Percentiles rank a stretch among this genome's conserved stretches.
phyloP scores from a whole-genome alignment of 2,329 filamentous ascomycete genomes.

The Cytospora leucostoma region DNA sequence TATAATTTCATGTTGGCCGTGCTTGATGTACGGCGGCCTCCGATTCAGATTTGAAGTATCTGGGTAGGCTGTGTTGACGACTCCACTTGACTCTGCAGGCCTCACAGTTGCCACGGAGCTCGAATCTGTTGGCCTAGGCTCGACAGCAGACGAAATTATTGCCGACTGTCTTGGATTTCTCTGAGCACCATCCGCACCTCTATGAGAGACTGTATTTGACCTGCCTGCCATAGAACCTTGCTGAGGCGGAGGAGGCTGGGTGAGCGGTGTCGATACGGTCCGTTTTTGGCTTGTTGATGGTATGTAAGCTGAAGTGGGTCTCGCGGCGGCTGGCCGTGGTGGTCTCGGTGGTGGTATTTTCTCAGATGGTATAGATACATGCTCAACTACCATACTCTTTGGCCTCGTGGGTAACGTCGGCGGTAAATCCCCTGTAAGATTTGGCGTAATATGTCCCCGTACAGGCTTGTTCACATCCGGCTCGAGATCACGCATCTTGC shows the following conservation, averaged over 20 bases:
- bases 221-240: slow-evolving; percentile 45
- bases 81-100: slow-evolving; percentile 45
- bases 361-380: slow-evolving; percentile 33
- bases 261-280: slow-evolving; percentile 48
- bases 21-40: slow-evolving; percentile 73
- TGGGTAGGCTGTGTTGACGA: slow-evolving; percentile 68
- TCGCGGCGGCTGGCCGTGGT: slow-evolving; percentile 38
- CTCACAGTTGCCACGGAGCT: slow-evolving; percentile 21
- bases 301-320: slow-evolving; percentile 10
- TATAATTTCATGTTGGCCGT: slow-evolving; percentile 72
- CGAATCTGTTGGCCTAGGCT: slow-evolving; percentile 15
- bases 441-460: slow-evolving; percentile 42
- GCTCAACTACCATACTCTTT: slow-evolving; percentile 39
- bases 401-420: slow-evolving; percentile 55
- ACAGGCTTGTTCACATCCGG: slow-evolving; percentile 44
- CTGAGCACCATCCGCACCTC: slow-evolving; percentile 42
- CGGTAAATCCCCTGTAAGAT: slow-evolving; percentile 46
- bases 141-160: slow-evolving; percentile 7
- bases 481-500: slow-evolving; percentile 48
- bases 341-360: slow-evolving; percentile 49
- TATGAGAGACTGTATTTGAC: slow-evolving; percentile 52
- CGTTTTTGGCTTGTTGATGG: slow-evolving; percentile 41
- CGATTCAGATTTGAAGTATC: slow-evolving; percentile 84
- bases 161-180: slow-evolving; percentile 40
- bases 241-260: slow-evolving; percentile 46